Base-by-base conservation (phyloP, 345 rosid genomes). In the Nephelium lappaceum region DNA sequence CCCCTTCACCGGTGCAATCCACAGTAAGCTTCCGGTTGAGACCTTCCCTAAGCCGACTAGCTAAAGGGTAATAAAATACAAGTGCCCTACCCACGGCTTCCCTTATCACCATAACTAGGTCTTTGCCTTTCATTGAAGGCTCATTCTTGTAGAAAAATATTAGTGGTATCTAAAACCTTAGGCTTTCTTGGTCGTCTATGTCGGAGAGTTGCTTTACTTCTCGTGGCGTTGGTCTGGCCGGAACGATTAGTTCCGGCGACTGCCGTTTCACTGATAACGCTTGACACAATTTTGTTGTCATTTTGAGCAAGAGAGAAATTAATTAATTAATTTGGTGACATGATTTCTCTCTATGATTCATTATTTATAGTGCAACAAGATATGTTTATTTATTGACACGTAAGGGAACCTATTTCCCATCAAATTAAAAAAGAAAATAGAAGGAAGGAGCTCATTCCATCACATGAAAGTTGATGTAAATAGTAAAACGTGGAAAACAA, bases 31-130 rank as follows among this genome's bases (percentile, higher is more conserved):
- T 74, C 39, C 69, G 53, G 23, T 74, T 42, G 11, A 10, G 11
- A 1, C 77, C 77, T 61, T 74, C 77, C 43, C 8, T 61, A 7
- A 74, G 69, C 42, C 77, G 61, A 6, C 77, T 69, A 4, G 77
- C 77, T 12, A 74, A 41, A 6, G 77, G 77, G 21, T 74, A 74
- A 15, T 41, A 74, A 43, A 60, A 74, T 58, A 74, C 77, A 19
- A 74, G 77, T 18, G 69, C 69, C 11, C 62, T 61, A 41, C 69
- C n/a, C 12, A 61, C 0, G 3, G 77, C 69, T 42, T 61, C 68
- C 31, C 47, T 72, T 1, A 72, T 57, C 14, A 55, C 66, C 25
- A 27, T 57, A 18, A 36, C 66, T 0, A 66, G 66, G 23, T 72
- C 76, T 72, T 16, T 31, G 19, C 25, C 66, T 57, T 36, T 5